phyloP scores from a whole-genome alignment of 208 protist species.

The Lotmaria passim region DNA sequence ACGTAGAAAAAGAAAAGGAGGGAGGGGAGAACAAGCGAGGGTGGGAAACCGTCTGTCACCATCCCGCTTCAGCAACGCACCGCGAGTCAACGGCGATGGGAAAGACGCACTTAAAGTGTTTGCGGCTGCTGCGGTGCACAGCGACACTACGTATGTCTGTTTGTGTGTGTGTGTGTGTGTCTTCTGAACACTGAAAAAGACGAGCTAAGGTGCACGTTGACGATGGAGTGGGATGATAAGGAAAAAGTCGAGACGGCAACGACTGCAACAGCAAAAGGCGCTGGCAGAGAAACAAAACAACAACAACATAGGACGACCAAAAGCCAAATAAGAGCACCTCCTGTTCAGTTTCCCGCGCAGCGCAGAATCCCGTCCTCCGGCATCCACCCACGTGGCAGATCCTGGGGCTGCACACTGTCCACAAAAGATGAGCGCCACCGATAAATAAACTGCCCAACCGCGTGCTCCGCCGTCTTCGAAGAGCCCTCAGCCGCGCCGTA shows the following conservation, averaged over 20 bases:
- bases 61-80: no score
- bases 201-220: no score
- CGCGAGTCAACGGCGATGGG: no score
- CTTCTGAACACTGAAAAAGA: no score
- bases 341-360: constrained; percentile 3
- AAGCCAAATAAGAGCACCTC: no score
- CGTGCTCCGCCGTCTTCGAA: constrained; percentile 42
- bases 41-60: no score
- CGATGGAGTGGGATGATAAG: no score
- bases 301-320: background rate
- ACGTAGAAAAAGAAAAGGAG: constrained; percentile 1
- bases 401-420: constrained; percentile 39
- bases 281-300: constrained; percentile 1
- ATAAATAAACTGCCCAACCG: constrained; percentile 68
- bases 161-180: no score
- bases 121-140: no score
- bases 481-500: constrained; percentile 18
- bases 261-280: background rate
- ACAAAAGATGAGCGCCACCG: constrained; percentile 59
- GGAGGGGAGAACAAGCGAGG: no score
- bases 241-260: background rate
- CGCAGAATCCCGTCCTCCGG: constrained; percentile 58
- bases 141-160: no score
- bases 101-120: no score
- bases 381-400: constrained; percentile 57